Evolutionary conservation across 208 protist genomes (phyloP), one percentile per base, ranked within the genome.

Genomic region (Acanthamoeba polyphaga): DNA sequence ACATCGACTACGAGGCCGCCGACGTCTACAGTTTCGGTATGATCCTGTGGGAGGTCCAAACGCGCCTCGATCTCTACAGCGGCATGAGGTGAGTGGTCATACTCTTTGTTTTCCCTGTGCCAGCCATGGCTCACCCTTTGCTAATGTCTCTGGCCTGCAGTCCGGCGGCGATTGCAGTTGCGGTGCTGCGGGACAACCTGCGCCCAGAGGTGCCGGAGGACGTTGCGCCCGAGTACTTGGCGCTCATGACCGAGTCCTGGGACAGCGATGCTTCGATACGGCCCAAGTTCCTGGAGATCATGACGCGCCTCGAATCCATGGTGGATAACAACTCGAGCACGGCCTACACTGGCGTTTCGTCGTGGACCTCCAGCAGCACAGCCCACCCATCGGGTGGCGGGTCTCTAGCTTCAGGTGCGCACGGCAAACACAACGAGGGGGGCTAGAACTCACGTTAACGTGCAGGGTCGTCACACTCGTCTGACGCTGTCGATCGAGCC

Each of bases 251-350:
- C 32, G 32, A 78, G n/a, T 2, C 38, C 1, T 92, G 87, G 87
- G n/a, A 92, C 46, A 92, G 43, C 19, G 87, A 92, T 3, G 62
- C 87, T 7, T 24, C 87, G 24, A 8, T 92, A 62, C 87, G 87
- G 34, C 87, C 87, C 9, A 92, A 46, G 38, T 92, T 92, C 87
- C 87, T 92, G n/a, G 87, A 78, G 66, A 49, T 78, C n/a, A 70
- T 92, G 80, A 88, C 80, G 5, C 80, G 80, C 0, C 19, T 88
- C 12, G 80, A 88, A 3, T 27, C 80, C 29, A 1, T 88, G 51
- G 80, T 24, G 51, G 80, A 88, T 10, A 17, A 43, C 7, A 3
- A n/a, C n/a, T n/a, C n/a, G n/a, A n/a, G n/a, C n/a, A n/a, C n/a
- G n/a, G n/a, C n/a, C n/a, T n/a, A n/a, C n/a, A n/a, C n/a, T n/a